These are phyloP conservation scores for Pythium aquatile DNA, from an alignment of 352 stramenopile genomes.

Conservation along the genomic window DNA sequence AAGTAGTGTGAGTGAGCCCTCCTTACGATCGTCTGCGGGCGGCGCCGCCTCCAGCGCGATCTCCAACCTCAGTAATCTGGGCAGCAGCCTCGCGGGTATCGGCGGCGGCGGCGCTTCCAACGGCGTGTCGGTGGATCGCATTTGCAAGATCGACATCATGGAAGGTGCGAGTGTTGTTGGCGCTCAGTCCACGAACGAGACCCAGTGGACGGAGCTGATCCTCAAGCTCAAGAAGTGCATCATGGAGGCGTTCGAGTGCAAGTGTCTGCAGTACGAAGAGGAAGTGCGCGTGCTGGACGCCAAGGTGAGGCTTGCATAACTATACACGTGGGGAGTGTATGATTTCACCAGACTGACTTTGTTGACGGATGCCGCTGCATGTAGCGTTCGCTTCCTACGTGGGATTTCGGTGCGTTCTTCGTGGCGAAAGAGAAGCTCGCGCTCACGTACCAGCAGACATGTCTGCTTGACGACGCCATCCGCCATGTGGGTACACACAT, in stretches of 20 bases:
- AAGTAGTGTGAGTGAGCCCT: background rate
- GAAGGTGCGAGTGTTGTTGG: constrained; percentile 66
- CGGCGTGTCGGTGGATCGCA: constrained; percentile 42
- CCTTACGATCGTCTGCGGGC: background rate
- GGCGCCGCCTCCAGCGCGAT: constrained; percentile 10
- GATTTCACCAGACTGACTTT: background rate
- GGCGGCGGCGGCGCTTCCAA: constrained; percentile 12
- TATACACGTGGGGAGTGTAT: too few relatives aligned
- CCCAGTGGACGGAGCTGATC: constrained; percentile 77
- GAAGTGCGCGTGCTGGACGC: constrained; percentile 58
- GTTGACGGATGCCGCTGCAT: background rate
- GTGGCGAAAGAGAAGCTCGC: constrained; percentile 75
- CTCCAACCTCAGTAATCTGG: constrained; percentile 15
- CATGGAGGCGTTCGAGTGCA: constrained; percentile 80
- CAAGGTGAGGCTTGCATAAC: constrained; percentile 33
- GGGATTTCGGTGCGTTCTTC: constrained; percentile 83
- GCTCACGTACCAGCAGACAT: constrained; percentile 84
- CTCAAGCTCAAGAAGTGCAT: constrained; percentile 66
- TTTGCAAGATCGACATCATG: constrained; percentile 83
- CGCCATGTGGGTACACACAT: constrained; percentile 50
- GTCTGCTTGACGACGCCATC: constrained; percentile 78
- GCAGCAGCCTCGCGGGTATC: constrained; percentile 25
- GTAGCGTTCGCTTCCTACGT: constrained; percentile 42
- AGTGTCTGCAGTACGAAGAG: constrained; percentile 82
- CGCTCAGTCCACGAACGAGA: constrained; percentile 70